A percentile compares a stretch with the other conserved stretches of the same genome.
Conservation (phyloP, 106 monocot species). For the Dioscorea zingiberensis region DNA sequence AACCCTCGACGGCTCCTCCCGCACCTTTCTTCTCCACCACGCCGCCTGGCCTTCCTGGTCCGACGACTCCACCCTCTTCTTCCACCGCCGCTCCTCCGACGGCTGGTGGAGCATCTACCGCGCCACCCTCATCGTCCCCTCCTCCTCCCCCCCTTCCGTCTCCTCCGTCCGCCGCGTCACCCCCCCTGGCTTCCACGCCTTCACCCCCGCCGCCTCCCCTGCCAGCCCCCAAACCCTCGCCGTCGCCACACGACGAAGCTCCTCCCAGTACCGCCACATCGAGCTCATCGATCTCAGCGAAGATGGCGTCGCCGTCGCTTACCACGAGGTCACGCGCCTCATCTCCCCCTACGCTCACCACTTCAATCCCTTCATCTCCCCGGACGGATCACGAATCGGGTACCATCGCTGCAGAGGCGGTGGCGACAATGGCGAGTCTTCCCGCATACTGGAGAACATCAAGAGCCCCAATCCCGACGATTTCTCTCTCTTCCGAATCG, state of each 20-base stretch:
- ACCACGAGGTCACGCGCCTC: conserved; percentile 46
- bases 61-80: conserved; percentile 57
- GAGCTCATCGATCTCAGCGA: conserved; percentile 56
- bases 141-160: not conserved
- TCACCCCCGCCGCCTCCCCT: conserved; percentile 72
- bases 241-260: conserved; percentile 63
- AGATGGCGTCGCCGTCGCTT: conserved; percentile 10
- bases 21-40: conserved; percentile 35
- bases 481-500: conserved; percentile 64
- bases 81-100: conserved; percentile 57
- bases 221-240: conserved; percentile 46
- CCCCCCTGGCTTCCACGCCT: conserved; percentile 81
- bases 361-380: conserved; percentile 83
- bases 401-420: conserved; percentile 88
- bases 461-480: conserved; percentile 26
- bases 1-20: conserved; percentile 53
- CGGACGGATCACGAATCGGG: conserved; percentile 42
- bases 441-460: conserved; percentile 63
- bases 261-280: conserved; percentile 66
- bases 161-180: conserved; percentile 45
- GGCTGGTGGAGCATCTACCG: conserved; percentile 86
- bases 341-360: conserved; percentile 58
- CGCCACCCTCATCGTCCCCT: conserved; percentile 17
- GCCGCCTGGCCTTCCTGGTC: conserved; percentile 91
- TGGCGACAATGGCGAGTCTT: conserved; percentile 17